Conservation (phyloP, 2,329 filamentous ascomycete species). For the Zarea fungicola region DNA sequence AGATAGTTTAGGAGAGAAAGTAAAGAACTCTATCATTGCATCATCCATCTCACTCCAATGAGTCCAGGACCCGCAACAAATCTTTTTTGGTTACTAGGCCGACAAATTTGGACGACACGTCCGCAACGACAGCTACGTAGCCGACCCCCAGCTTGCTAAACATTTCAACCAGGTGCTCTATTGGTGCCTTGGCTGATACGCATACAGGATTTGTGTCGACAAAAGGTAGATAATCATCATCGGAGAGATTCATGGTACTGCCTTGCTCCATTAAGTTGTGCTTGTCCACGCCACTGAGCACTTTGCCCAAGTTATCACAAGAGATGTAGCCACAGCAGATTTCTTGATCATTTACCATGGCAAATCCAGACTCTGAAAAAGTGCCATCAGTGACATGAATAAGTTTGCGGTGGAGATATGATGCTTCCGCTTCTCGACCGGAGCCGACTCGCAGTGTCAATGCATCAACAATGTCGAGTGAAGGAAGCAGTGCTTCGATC, state of each 20-base stretch:
- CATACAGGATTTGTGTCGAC: constrained; percentile 50
- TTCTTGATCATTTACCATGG: constrained; percentile 43
- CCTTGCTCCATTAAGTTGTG: constrained; percentile 16
- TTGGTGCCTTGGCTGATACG: constrained; percentile 44
- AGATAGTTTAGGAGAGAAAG: too few relatives aligned
- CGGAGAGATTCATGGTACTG: constrained; percentile 25
- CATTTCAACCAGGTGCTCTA: constrained; percentile 56
- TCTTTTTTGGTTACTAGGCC: constrained; percentile 56
- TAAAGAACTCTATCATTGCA: too few relatives aligned
- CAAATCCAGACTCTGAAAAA: constrained; percentile 48
- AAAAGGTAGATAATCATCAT: constrained; percentile 37
- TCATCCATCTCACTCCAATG: neutral
- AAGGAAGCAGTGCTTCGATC: neutral
- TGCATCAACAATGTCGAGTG: neutral
- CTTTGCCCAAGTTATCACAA: constrained; percentile 48
- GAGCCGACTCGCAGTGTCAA: neutral
- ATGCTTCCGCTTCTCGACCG: neutral
- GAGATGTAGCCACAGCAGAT: constrained; percentile 52
- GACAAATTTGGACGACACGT: constrained; percentile 43
- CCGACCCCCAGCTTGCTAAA: constrained; percentile 52
- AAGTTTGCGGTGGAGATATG: neutral
- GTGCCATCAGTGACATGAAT: constrained; percentile 24
- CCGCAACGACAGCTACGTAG: constrained; percentile 48
- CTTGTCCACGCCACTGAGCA: constrained; percentile 31
- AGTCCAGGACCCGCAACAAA: constrained; percentile 22